Evolutionary conservation across 164 flowering plant genomes (phyloP).

Genomic region (Magnolia changhungtana): DNA sequence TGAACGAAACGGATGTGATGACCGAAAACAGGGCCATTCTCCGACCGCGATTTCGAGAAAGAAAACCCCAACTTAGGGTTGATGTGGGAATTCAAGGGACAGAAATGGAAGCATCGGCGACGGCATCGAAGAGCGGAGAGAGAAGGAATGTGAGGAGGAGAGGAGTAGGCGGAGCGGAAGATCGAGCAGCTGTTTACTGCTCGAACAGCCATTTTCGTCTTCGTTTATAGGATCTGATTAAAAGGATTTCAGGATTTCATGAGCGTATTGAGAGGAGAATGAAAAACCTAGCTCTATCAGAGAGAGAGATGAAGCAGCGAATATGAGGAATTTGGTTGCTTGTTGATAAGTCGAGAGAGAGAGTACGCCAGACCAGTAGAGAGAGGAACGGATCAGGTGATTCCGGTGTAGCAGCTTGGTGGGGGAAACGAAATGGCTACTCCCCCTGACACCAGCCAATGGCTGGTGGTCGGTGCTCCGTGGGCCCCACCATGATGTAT

Average conservation of each 20-base stretch:
- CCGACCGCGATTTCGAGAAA: constrained; percentile 8
- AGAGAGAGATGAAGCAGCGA: not conserved
- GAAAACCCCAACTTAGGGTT: constrained; percentile 18
- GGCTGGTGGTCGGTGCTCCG: too few relatives aligned
- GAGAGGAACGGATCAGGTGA: too few relatives aligned
- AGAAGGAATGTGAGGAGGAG: constrained; percentile 25
- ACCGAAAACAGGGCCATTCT: constrained; percentile 6
- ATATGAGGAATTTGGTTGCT: too few relatives aligned
- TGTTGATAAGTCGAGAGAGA: too few relatives aligned
- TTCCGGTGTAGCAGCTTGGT: too few relatives aligned
- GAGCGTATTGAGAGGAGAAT: not conserved
- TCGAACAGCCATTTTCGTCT: constrained; percentile 50
- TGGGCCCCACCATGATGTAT: too few relatives aligned
- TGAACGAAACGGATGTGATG: constrained; percentile 26
- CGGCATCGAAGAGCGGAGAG: constrained; percentile 11
- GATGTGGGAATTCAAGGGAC: constrained; percentile 10
- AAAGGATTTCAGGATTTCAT: not conserved
- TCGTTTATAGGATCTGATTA: not conserved
- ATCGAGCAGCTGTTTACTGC: constrained; percentile 42
- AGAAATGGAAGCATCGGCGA: constrained; percentile 21
- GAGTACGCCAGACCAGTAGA: too few relatives aligned
- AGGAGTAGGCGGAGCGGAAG: constrained; percentile 40
- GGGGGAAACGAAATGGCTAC: too few relatives aligned
- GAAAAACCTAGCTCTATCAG: not conserved
- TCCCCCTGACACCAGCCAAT: too few relatives aligned